These are phyloP conservation scores for Ceratobasidium sp. DNA, from an alignment of 1,284 basidiomycete species.

Conservation along the genomic window DNA sequence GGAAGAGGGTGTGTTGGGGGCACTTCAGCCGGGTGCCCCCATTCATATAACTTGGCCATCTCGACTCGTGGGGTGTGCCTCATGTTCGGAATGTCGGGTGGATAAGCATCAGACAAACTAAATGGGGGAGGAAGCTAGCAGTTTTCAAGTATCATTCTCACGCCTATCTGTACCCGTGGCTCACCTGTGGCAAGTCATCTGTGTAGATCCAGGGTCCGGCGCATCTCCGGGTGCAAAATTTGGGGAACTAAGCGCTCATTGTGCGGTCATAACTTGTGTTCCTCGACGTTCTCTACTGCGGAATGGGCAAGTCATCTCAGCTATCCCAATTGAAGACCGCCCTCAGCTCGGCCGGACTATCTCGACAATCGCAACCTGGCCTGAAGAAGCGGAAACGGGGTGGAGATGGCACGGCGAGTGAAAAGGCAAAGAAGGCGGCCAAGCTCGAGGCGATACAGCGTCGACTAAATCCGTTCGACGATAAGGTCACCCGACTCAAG, in stretches of 20 bases:
- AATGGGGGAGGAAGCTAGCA: slow-evolving; percentile 8
- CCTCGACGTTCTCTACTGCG: slow-evolving; percentile 4
- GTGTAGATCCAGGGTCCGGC: slow-evolving; percentile 5
- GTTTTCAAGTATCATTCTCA: neutral
- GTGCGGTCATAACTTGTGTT: neutral
- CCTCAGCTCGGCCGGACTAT: slow-evolving; percentile 78
- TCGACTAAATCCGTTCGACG: slow-evolving; percentile 93
- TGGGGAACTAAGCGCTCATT: slow-evolving; percentile 29
- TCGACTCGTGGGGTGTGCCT: slow-evolving; percentile 23
- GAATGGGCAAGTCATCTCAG: slow-evolving; percentile 64
- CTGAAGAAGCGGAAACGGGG: slow-evolving; percentile 78
- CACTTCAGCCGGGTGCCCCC: neutral
- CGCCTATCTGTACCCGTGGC: neutral
- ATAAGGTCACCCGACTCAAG: slow-evolving; percentile 89
- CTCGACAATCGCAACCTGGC: slow-evolving; percentile 59
- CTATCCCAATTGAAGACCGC: slow-evolving; percentile 88
- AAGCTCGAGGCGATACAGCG: slow-evolving; percentile 86
- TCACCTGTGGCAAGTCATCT: neutral
- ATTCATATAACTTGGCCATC: slow-evolving; percentile 34
- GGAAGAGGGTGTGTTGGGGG: slow-evolving; percentile 1
- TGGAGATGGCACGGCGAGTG: slow-evolving; percentile 66
- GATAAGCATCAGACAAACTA: slow-evolving; percentile 9
- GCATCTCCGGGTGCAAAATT: slow-evolving; percentile 26
- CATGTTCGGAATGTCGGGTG: neutral
- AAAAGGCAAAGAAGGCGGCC: slow-evolving; percentile 80